Evolutionary conservation across 352 stramenopile species (phyloP).

Genomic region (Phytophthora europaea): DNA sequence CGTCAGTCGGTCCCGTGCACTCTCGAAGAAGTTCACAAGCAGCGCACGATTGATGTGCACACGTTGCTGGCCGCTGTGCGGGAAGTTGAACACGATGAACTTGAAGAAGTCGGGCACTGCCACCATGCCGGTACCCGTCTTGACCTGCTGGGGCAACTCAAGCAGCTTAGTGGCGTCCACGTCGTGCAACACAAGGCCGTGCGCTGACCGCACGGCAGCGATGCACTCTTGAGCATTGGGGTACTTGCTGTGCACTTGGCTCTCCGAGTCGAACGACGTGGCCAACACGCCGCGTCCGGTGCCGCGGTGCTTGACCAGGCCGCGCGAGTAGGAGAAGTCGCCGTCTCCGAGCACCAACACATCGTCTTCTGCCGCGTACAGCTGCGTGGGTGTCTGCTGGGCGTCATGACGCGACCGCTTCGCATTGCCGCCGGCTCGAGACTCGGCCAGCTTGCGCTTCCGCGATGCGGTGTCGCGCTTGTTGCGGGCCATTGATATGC

Average conservation of each 20-base stretch:
- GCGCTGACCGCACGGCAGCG: slow-evolving; percentile 45
- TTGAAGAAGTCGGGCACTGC: slow-evolving; percentile 69
- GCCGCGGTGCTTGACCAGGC: slow-evolving; percentile 71
- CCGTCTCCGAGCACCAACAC: slow-evolving; percentile 87
- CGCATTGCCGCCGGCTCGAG: slow-evolving; percentile 9
- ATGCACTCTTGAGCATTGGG: slow-evolving; percentile 82
- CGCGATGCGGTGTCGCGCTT: slow-evolving; percentile 49
- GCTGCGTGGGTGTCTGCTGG: slow-evolving; percentile 13
- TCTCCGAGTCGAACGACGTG: slow-evolving; percentile 84
- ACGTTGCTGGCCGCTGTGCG: slow-evolving; percentile 88
- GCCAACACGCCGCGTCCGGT: slow-evolving; percentile 67
- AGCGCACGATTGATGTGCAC: slow-evolving; percentile 90
- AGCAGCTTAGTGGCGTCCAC: slow-evolving; percentile 88
- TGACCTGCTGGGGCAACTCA: slow-evolving; percentile 48
- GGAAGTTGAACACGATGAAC: slow-evolving; percentile 93
- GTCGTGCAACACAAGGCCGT: slow-evolving; percentile 71
- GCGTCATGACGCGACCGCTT: slow-evolving; percentile 42
- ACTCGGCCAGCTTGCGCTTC: slow-evolving; percentile 15
- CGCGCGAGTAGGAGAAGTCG: slow-evolving; percentile 87
- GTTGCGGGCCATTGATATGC: slow-evolving; percentile 37
- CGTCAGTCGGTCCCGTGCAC: slow-evolving; percentile 67
- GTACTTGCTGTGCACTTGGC: slow-evolving; percentile 78
- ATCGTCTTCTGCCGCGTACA: slow-evolving; percentile 65
- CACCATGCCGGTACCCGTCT: slow-evolving; percentile 27
- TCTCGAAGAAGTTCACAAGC: slow-evolving; percentile 89